phyloP scores from a whole-genome alignment of 2,329 filamentous ascomycete species.

The Arthrobotrys entomopaga region DNA sequence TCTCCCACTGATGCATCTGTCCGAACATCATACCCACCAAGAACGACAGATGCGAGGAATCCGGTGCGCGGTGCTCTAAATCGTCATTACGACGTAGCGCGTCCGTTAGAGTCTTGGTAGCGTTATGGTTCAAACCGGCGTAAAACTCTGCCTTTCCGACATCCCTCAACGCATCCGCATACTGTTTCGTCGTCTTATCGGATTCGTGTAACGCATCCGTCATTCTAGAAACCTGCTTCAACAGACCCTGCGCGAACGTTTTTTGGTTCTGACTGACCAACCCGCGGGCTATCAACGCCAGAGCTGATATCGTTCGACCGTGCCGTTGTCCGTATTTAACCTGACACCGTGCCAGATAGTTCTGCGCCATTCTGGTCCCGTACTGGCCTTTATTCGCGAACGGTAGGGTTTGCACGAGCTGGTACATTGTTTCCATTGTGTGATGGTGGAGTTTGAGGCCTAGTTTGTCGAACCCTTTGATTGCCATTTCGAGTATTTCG shows the following conservation, averaged over 20 bases:
- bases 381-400: constrained; percentile 32
- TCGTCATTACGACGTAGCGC: constrained; percentile 47
- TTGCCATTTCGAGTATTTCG: constrained; percentile 40
- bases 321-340: constrained; percentile 28
- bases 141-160: constrained; percentile 51
- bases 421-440: constrained; percentile 38
- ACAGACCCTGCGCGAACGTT: constrained; percentile 22
- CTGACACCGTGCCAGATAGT: constrained; percentile 30
- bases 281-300: constrained; percentile 34
- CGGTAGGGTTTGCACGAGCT: constrained; percentile 32
- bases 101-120: constrained; percentile 25
- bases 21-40: constrained; percentile 43
- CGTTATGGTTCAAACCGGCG: constrained; percentile 26
- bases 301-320: constrained; percentile 40
- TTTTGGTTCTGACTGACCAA: constrained; percentile 31
- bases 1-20: constrained; percentile 46
- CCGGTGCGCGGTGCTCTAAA: constrained; percentile 36
- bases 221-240: constrained; percentile 16
- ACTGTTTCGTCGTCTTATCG: constrained; percentile 44
- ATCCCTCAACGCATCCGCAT: constrained; percentile 45
- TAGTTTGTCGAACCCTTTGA: constrained; percentile 31
- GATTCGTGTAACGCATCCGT: constrained; percentile 19
- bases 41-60: constrained; percentile 46
- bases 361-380: constrained; percentile 22
- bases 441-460: constrained; percentile 41